phyloP scores from a whole-genome alignment of 495 filamentous ascomycete genomes.

The Penicillium angulare region DNA sequence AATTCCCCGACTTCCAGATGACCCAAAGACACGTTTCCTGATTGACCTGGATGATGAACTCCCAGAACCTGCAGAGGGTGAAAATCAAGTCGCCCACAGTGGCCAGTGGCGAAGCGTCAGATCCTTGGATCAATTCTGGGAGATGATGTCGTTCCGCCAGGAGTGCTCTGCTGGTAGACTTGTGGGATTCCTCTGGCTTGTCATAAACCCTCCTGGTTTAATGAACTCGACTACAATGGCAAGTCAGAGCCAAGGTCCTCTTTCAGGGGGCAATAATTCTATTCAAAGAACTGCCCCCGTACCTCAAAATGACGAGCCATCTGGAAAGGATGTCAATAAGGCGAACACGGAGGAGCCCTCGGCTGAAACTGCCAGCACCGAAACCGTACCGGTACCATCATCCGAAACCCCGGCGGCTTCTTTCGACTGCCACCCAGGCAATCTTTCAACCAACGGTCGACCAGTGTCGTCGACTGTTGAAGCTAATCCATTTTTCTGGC shows the following conservation, averaged over 20 bases:
- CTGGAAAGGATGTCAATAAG: not conserved
- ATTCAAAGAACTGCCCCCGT: slow-evolving; percentile 1
- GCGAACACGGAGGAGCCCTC: not conserved
- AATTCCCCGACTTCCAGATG: slow-evolving; percentile 89
- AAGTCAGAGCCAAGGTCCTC: slow-evolving; percentile 19
- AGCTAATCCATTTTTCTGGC: slow-evolving; percentile 66
- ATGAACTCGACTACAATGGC: slow-evolving; percentile 40
- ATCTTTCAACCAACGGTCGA: slow-evolving; percentile 40
- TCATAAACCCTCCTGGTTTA: slow-evolving; percentile 59
- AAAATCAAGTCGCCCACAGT: slow-evolving; percentile 33
- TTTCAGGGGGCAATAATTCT: slow-evolving; percentile 7
- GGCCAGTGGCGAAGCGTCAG: slow-evolving; percentile 81
- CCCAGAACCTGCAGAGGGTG: slow-evolving; percentile 34
- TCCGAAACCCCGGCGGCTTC: slow-evolving; percentile 31
- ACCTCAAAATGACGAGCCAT: slow-evolving; percentile 5
- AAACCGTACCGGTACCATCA: not conserved
- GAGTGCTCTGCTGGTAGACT: slow-evolving; percentile 89
- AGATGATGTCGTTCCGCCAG: slow-evolving; percentile 95
- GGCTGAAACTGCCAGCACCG: not conserved
- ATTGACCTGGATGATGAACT: slow-evolving; percentile 84
- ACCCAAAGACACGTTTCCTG: slow-evolving; percentile 91
- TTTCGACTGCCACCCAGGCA: slow-evolving; percentile 30
- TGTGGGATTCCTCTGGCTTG: slow-evolving; percentile 93
- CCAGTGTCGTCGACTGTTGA: slow-evolving; percentile 9
- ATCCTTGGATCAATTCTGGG: slow-evolving; percentile 91